A percentile compares a stretch with the other conserved stretches of the same genome.
These are phyloP conservation scores for Mollisiaceae sp. DNA, from an alignment of 2,329 filamentous ascomycete genomes.

Conservation along the genomic window DNA sequence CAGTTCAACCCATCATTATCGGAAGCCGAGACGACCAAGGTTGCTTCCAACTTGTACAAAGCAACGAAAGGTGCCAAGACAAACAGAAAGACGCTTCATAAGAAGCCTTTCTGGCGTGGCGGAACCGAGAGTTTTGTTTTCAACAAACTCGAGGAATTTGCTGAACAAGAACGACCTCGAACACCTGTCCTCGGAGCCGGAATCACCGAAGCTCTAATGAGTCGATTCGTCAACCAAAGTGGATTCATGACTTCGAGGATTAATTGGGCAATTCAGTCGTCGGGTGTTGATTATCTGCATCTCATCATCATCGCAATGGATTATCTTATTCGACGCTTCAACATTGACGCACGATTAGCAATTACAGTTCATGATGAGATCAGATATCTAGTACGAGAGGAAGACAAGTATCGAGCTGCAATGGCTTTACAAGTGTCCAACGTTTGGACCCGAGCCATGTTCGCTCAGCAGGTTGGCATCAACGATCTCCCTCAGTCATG, in stretches of 20 bases:
- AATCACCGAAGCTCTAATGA: conserved; percentile 94
- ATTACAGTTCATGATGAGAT: conserved; percentile 99
- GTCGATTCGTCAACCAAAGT: conserved; percentile 83
- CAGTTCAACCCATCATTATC: conserved; percentile 90
- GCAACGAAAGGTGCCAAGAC: conserved; percentile 92
- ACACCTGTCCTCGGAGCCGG: conserved; percentile 93
- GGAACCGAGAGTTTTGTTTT: conserved; percentile 98
- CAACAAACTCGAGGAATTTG: conserved; percentile 97
- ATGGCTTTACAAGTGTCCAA: conserved; percentile 95
- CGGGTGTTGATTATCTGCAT: conserved; percentile 95
- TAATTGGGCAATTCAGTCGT: conserved; percentile 99
- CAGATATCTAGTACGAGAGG: conserved; percentile 83
- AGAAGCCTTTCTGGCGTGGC: conserved; percentile 88
- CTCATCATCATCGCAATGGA: conserved; percentile 94
- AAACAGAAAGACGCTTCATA: conserved; percentile 71
- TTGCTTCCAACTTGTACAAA: conserved; percentile 80
- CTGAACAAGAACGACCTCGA: conserved; percentile 87
- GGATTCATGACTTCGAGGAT: conserved; percentile 95
- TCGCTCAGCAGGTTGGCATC: conserved; percentile 95
- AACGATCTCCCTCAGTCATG: conserved; percentile 92
- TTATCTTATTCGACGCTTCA: conserved; percentile 84
- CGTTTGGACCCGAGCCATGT: conserved; percentile 97
- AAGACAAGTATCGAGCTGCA: conserved; percentile 86
- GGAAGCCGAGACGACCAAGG: conserved; percentile 76
- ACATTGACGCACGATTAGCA: conserved; percentile 81